These are phyloP conservation scores for Myotisia sp. DNA, from an alignment of 2,329 filamentous ascomycete species.

Conservation along the genomic window DNA sequence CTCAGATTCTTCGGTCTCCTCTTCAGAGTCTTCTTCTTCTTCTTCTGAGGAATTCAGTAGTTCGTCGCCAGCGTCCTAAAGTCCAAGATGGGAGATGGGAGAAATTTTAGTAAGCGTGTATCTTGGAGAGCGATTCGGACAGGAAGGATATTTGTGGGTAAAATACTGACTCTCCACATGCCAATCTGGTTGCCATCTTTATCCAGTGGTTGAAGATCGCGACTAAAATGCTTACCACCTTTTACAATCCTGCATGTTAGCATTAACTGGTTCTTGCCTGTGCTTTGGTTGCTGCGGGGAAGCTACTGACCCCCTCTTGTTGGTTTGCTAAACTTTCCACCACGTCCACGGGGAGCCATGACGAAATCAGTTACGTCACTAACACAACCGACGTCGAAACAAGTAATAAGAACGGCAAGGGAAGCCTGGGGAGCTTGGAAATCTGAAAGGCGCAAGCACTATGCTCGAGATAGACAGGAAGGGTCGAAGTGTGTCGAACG, in stretches of 20 bases:
- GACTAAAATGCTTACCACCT: conserved; percentile 94
- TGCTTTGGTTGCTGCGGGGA: neutral
- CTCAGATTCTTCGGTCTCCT: conserved; percentile 34
- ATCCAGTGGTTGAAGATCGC: conserved; percentile 75
- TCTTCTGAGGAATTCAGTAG: conserved; percentile 33
- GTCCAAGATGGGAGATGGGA: neutral
- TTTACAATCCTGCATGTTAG: neutral
- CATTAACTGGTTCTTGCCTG: neutral
- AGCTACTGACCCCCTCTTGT: conserved; percentile 63
- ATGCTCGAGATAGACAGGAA: no score
- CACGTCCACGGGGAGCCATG: conserved; percentile 52
- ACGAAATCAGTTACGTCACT: conserved; percentile 6
- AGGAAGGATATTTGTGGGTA: conserved; percentile 8
- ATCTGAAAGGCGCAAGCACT: no score
- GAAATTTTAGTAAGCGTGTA: no score
- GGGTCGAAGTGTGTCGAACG: no score
- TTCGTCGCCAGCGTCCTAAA: conserved; percentile 14
- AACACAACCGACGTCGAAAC: no score
- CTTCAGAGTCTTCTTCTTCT: conserved; percentile 40
- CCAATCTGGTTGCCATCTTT: conserved; percentile 75
- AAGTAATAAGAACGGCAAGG: no score
- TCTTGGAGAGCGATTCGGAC: conserved; percentile 2
- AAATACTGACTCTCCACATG: conserved; percentile 58
- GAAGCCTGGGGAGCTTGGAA: no score
- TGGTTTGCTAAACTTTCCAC: conserved; percentile 88